Conservation (phyloP, 164 flowering plant genomes). For the Stephania yunnanensis region DNA sequence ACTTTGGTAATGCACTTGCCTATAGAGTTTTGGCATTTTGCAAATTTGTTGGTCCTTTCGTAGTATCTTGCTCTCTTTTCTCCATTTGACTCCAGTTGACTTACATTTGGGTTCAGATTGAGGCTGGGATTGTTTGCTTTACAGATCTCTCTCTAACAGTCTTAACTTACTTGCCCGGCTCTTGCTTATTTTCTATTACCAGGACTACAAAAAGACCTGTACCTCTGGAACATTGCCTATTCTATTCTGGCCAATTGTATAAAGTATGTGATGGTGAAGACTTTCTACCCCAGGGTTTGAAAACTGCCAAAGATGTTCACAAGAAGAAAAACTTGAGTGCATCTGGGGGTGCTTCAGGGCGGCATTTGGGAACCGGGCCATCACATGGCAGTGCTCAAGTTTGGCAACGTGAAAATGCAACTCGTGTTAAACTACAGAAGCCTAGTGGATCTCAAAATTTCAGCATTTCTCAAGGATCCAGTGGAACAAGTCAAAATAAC, state of each 20-base stretch:
- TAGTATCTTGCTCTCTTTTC: neutral
- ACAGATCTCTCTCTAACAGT: neutral
- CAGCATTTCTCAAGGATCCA: conserved; percentile 39
- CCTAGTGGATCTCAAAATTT: conserved; percentile 45
- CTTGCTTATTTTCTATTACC: conserved; percentile 19
- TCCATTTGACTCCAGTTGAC: neutral
- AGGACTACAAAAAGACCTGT: conserved; percentile 98
- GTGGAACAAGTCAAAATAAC: conserved; percentile 42
- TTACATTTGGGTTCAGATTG: neutral
- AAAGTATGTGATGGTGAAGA: conserved; percentile 75
- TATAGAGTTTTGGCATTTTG: neutral
- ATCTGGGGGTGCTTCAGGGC: conserved; percentile 38
- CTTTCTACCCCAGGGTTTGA: conserved; percentile 65
- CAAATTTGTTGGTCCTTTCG: neutral
- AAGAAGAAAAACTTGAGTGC: conserved; percentile 59
- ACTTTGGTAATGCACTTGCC: neutral
- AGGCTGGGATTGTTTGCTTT: conserved; percentile 3
- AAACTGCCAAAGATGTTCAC: conserved; percentile 71
- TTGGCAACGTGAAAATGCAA: conserved; percentile 56
- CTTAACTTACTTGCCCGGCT: neutral
- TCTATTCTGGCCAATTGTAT: conserved; percentile 90
- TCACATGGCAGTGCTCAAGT: conserved; percentile 35
- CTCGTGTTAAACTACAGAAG: conserved; percentile 60
- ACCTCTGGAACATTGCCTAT: conserved; percentile 92
- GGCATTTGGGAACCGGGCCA: conserved; percentile 36